Evolutionary conservation across 2,329 filamentous ascomycete species (phyloP), one percentile per base, ranked within the genome.

Genomic region (Raffaelea ambrosiae): DNA sequence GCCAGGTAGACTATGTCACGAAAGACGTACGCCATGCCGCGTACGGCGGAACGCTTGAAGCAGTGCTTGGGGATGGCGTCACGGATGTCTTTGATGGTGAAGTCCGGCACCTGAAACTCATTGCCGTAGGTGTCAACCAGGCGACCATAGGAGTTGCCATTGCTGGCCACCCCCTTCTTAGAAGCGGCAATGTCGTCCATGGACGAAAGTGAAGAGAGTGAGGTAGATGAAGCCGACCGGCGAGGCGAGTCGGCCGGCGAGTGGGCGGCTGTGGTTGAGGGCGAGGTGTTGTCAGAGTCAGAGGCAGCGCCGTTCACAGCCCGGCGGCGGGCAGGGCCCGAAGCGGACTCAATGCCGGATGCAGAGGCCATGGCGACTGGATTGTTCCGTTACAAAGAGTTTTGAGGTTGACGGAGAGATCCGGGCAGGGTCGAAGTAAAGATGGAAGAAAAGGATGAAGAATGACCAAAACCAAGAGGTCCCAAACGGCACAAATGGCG

Each of bases 21-120:
- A 61, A 81, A 77, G 59, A 97, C 90, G 69, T 97, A 97, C 61
- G 65, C 70, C 63, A 96, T 74, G 56, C 90, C 85, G 55, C 72
- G 81, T 55, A 80, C 64, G 52, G 79, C 86, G 42, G 88, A 95
- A 52, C 93, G 85, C 73, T 96, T 77, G 68, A 86, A 97, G 79
- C 93, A 98, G 77, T 96, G 93, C 69, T 90, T 88, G 55, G 93
- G 93, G 58, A 98, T 98, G 65, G 93, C 93, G 70, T 95, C 86
- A 61, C 88, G 84, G 64, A 98, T 91, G 64, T 98, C 81, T 76
- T 95, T 95, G 77, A 98, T 95, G 63, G 89, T 95, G 74, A 86
- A 98, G 70, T 97, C 84, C 57, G 93, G 93, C 49, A 95, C 77
- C 67, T 88, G 76, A 73, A 98, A 98, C 61, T 89, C 79, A 68